Evolutionary conservation across 345 rosid genomes (phyloP).

Genomic region (Eucalyptus decipiens): DNA sequence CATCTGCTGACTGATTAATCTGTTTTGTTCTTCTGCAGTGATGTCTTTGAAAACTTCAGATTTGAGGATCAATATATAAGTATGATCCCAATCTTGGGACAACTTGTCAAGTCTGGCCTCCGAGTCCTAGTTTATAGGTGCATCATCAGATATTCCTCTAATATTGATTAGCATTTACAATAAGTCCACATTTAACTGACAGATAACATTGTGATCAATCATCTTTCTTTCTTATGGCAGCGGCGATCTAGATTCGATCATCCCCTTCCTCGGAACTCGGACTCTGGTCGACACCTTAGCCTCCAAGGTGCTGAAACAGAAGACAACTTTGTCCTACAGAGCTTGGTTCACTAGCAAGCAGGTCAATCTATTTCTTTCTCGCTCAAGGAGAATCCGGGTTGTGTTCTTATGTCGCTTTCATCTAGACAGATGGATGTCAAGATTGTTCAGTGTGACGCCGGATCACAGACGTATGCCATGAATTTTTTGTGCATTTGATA

Average conservation of each 20-base stretch:
- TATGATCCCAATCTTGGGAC: constrained; percentile 4
- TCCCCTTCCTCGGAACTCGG: constrained; percentile 22
- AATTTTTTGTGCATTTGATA: background rate
- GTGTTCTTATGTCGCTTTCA: background rate
- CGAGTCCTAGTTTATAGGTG: constrained; percentile 14
- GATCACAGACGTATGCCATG: background rate
- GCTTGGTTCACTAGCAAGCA: constrained; percentile 12
- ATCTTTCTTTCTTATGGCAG: background rate
- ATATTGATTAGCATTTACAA: background rate
- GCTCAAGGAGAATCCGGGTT: background rate
- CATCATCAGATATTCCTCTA: background rate
- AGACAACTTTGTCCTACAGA: constrained; percentile 23
- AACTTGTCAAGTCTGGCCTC: constrained; percentile 11
- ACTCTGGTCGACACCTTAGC: constrained; percentile 9
- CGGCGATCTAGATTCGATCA: constrained; percentile 1
- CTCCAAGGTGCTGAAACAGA: background rate
- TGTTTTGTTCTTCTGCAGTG: background rate
- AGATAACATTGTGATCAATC: background rate
- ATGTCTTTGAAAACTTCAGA: background rate
- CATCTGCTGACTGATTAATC: background rate
- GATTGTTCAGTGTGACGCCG: background rate
- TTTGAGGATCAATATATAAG: background rate
- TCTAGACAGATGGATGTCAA: background rate
- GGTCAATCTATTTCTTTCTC: background rate
- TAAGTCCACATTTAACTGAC: background rate